These are phyloP conservation scores for Onygenales sp. DNA, from an alignment of 2,329 filamentous ascomycete genomes.

Conservation along the genomic window DNA sequence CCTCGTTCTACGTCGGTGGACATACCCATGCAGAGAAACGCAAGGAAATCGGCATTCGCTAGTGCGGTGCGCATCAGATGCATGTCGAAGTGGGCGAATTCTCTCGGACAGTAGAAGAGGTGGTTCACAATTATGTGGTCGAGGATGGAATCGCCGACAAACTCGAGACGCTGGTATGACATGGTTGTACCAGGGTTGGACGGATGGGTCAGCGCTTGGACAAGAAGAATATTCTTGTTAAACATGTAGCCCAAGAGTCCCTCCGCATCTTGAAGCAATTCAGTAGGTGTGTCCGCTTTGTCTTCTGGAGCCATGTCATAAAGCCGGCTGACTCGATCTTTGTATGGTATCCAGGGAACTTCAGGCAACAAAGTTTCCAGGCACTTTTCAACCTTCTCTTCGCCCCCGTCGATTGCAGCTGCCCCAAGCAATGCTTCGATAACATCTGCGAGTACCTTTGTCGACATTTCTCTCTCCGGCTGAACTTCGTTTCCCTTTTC, in stretches of 20 bases:
- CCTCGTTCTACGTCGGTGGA: conserved; percentile 15
- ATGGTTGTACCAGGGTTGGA: conserved; percentile 41
- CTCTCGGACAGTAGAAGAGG: conserved; percentile 43
- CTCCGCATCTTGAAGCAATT: conserved; percentile 43
- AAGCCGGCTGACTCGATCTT: conserved; percentile 34
- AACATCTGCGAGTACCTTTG: conserved; percentile 78
- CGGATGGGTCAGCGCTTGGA: conserved; percentile 73
- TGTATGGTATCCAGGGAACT: conserved; percentile 43
- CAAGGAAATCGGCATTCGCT: conserved; percentile 72
- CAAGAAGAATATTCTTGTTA: conserved; percentile 54
- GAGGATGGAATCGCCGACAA: conserved; percentile 75
- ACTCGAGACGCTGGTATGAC: conserved; percentile 70
- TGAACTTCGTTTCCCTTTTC: conserved; percentile 10
- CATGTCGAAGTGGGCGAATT: conserved; percentile 53
- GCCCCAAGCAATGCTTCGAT: conserved; percentile 78
- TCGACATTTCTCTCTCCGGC: conserved; percentile 44
- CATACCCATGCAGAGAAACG: conserved; percentile 60
- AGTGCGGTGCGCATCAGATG: conserved; percentile 65
- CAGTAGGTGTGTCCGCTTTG: conserved; percentile 32
- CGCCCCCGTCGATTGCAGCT: conserved; percentile 59
- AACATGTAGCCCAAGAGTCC: conserved; percentile 63
- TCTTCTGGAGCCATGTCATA: conserved; percentile 31
- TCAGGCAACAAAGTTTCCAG: conserved; percentile 58
- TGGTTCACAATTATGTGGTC: conserved; percentile 62
- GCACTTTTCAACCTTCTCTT: conserved; percentile 53